Evolutionary conservation across 1,139 yeast genomes (phyloP).

Genomic region (Saccharomyces uvarum): DNA sequence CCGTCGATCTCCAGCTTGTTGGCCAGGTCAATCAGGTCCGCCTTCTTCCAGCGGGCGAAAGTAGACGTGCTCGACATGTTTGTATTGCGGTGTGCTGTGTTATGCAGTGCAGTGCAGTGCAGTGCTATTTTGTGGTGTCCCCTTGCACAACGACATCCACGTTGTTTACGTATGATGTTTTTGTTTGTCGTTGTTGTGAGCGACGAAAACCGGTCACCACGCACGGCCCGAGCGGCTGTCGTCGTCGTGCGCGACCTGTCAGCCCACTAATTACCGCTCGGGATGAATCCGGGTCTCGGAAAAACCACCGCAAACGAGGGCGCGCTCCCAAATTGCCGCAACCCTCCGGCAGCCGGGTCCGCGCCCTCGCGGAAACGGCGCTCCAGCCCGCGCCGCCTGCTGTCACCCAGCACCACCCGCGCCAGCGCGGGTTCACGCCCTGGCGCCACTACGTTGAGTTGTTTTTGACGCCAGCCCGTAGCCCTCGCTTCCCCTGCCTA

Average conservation of each 20-base stretch:
- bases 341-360: background rate
- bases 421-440: background rate
- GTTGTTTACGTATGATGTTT: background rate
- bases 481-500: background rate
- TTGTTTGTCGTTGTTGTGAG: background rate
- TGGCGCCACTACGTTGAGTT: background rate
- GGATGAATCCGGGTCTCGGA: background rate
- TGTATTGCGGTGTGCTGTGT: background rate
- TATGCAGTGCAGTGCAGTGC: background rate
- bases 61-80: conserved; percentile 2
- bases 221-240: background rate
- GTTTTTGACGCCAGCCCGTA: background rate
- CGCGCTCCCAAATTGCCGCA: background rate
- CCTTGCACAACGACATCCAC: background rate
- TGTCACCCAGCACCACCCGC: background rate
- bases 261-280: background rate
- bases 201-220: background rate
- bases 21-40: conserved; percentile 25
- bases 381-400: background rate
- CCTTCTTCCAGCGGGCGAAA: conserved; percentile 26
- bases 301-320: background rate
- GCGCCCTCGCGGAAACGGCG: background rate
- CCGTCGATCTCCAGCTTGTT: conserved; percentile 21
- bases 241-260: background rate
- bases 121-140: background rate